Base-by-base conservation (phyloP, 2,329 filamentous ascomycete species). In the Aspergillus novoparasiticus region DNA sequence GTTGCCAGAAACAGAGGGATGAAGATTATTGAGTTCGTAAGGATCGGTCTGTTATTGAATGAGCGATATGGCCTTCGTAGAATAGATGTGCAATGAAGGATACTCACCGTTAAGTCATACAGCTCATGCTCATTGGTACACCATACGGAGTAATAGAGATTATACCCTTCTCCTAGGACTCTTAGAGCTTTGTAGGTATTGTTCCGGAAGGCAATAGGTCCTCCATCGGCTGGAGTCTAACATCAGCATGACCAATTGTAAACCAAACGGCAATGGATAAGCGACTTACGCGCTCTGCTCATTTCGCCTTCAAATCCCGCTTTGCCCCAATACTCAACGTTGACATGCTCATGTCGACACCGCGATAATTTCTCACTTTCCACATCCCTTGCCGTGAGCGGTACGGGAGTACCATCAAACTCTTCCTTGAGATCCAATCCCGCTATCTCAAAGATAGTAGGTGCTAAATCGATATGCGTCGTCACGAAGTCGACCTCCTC, bases 401-500 rank as follows among this genome's bases (percentile, higher is more conserved):
- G 81, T 32, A 88, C 85, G 0, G 84, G 78, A 0, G 78, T 75
- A 0, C 86, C 86, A 48, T 89, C 87, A 69, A 88, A 85, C 50
- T 86, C 82, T 0, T 77, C 70, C 0, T 81, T 76, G 4, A 79
- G 67, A 0, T 77, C 70, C 14, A 72, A 69, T 12, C 73, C 73
- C 3, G 76, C 73, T 16, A 75, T 69, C n/a, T 78, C 73, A 30
- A 89, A 76, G 9, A 89, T 72, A 0, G 87, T 89, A 0, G 87
- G 86, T 1, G 85, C 86, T 0, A 90, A 74, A 67, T 90, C 87
- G 1, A 86, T 87, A 65, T 90, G 88, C 0, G 85, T 84, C 0
- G 85, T 88, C 1, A 86, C 81, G 10, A 80, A 70, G 14, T 82
- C 71, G 0, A 75, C 74, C 1, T 73, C 75, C 2, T 76, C 66